Percentiles rank a stretch among this genome's conserved stretches.
phyloP scores from a whole-genome alignment of 2,329 filamentous ascomycete genomes.

The Fusarium pseudograminearum region DNA sequence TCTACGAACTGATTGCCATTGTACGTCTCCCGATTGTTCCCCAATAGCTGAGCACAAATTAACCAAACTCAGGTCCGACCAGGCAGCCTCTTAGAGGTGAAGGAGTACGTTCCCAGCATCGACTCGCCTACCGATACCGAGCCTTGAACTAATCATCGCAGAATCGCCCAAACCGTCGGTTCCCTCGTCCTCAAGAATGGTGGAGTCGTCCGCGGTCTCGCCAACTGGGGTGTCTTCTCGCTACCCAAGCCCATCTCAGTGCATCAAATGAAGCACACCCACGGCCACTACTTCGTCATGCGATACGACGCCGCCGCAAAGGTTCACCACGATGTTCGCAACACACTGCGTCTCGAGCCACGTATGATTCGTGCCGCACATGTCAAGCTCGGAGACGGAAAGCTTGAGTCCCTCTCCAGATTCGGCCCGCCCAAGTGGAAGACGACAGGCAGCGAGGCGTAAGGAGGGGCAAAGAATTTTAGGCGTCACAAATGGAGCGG shows the following conservation, averaged over 20 bases:
- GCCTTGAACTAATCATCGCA: constrained; percentile 53
- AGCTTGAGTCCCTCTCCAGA: constrained; percentile 63
- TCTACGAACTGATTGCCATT: constrained; percentile 98
- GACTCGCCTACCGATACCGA: constrained; percentile 1
- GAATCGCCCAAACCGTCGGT: constrained; percentile 89
- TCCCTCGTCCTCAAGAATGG: constrained; percentile 83
- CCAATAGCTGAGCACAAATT: constrained; percentile 35
- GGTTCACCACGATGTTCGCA: constrained; percentile 80
- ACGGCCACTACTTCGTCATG: constrained; percentile 98
- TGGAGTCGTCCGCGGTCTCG: constrained; percentile 90
- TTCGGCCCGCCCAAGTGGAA: constrained; percentile 66
- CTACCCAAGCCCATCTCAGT: constrained; percentile 83
- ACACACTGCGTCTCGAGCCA: constrained; percentile 85
- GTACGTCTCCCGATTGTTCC: constrained; percentile 67
- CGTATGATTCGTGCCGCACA: constrained; percentile 88
- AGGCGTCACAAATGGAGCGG: constrained; percentile 2
- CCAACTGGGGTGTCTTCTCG: constrained; percentile 94
- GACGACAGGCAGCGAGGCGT: constrained; percentile 52
- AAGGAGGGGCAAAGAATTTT: constrained; percentile 6
- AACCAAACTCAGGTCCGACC: constrained; percentile 79
- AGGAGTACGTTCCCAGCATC: constrained; percentile 76
- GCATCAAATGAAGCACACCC: constrained; percentile 84
- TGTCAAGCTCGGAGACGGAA: constrained; percentile 82
- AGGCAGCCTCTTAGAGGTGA: constrained; percentile 89
- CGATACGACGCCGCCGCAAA: constrained; percentile 85